Evolutionary conservation across 495 filamentous ascomycete species (phyloP), one percentile per base, ranked within the genome.

Genomic region (Pseudoneurospora amorphoporcata): DNA sequence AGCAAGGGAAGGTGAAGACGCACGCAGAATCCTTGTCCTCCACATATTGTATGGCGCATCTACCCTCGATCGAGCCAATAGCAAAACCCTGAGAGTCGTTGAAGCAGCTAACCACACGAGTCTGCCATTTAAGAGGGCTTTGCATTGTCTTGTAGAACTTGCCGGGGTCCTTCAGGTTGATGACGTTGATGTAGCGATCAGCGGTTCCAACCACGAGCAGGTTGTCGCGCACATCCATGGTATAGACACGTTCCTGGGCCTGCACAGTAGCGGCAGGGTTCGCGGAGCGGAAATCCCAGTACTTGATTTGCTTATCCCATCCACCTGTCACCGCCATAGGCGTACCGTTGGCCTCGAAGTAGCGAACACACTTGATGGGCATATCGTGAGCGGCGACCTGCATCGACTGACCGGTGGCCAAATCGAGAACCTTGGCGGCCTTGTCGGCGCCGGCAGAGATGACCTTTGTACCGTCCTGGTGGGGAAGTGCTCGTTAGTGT

Each of bases 251-350:
- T 75, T 98, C 94, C 76, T 92, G 90, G 76, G 90, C 91, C 8
- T 85, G 81, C 29, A 97, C 72, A 8, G 83, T 81, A 1, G 86
- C 92, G 39, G 90, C 88, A 6, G 92, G 87, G 23, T 65, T 65
- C 42, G 83, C 81, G 73, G 87, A 85, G 19, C 94, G 90, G 68
- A 97, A 80, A 79, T 98, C 95, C 95, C 95, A 98, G 83, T 95
- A 97, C 80, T 95, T 97, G 81, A 98, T 84, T 2, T 90, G 95
- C 84, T 95, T 96, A 83, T 98, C 95, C 95, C 95, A 98, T 3
- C 92, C 94, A 42, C 95, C 95, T 2, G 95, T 95, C 35, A 94
- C 90, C 39, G 97, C 85, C 79, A 95, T 89, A 75, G 84, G 90
- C 71, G 80, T 79, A 58, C 83, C 82, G 75, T 82, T 84, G 70